Conservation (phyloP, 75 land plant genomes). For the Cryptomeria japonica region DNA sequence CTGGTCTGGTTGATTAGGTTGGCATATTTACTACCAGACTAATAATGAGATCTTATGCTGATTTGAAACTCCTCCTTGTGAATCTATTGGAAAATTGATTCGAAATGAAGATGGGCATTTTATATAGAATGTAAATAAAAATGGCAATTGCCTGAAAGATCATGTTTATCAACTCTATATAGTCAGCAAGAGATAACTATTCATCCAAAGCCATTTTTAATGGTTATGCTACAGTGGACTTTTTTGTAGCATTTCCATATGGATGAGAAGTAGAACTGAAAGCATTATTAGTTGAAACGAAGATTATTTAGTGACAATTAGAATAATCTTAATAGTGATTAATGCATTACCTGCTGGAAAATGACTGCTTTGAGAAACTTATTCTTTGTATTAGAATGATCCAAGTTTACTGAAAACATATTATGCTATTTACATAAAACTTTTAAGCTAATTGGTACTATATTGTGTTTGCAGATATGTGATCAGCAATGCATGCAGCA, state of each 20-base stretch:
- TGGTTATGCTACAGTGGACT: not conserved
- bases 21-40: not conserved
- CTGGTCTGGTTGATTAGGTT: not conserved
- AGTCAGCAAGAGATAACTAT: not conserved
- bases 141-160: too few species aligned
- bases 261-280: not conserved
- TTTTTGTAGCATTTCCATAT: not conserved
- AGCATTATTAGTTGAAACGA: not conserved
- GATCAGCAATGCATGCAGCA: slow-evolving; percentile 80
- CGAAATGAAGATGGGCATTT: not conserved
- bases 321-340: not conserved
- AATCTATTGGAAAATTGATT: not conserved
- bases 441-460: not conserved
- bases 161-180: not conserved
- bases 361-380: not conserved
- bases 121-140: too few species aligned
- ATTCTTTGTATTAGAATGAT: not conserved
- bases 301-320: not conserved
- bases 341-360: not conserved
- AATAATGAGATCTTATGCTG: not conserved
- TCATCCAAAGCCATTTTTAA: not conserved
- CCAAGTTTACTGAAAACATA: not conserved
- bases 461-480: slow-evolving; percentile 61
- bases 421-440: not conserved
- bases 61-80: not conserved